These are phyloP conservation scores for Wallacemonas sp. DNA, from an alignment of 208 protist genomes.

Conservation along the genomic window DNA sequence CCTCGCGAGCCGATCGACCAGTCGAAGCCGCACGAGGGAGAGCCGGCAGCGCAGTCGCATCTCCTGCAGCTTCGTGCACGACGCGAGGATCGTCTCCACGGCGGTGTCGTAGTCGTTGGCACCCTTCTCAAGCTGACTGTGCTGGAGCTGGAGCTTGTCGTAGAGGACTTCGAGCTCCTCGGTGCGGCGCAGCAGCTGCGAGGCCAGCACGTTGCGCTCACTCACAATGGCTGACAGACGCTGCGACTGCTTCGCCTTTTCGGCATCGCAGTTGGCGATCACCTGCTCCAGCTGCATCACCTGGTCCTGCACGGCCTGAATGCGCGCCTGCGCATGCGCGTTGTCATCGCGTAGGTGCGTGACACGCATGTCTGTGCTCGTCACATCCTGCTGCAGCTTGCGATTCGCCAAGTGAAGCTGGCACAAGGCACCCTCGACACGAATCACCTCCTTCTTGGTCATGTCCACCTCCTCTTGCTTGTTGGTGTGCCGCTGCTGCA, in stretches of 20 bases:
- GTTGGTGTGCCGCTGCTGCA: slow-evolving; percentile 93
- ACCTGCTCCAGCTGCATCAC: slow-evolving; percentile 93
- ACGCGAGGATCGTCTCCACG: slow-evolving; percentile 83
- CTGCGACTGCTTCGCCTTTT: slow-evolving; percentile 88
- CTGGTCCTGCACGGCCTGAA: slow-evolving; percentile 77
- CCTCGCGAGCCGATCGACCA: slow-evolving; percentile 85
- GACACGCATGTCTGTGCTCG: slow-evolving; percentile 79
- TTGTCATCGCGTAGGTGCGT: slow-evolving; percentile 71
- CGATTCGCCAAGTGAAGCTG: slow-evolving; percentile 76
- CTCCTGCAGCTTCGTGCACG: slow-evolving; percentile 92
- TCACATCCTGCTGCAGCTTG: slow-evolving; percentile 80
- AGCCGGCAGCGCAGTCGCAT: slow-evolving; percentile 91
- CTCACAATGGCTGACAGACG: slow-evolving; percentile 93
- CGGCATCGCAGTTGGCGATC: slow-evolving; percentile 94
- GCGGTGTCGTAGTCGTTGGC: slow-evolving; percentile 93
- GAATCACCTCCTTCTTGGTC: slow-evolving; percentile 95
- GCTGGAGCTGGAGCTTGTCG: slow-evolving; percentile 97
- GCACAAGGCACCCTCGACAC: slow-evolving; percentile 92
- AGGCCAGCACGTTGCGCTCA: slow-evolving; percentile 96
- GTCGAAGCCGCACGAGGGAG: slow-evolving; percentile 70
- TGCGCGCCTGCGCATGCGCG: slow-evolving; percentile 47
- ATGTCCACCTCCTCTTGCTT: slow-evolving; percentile 95
- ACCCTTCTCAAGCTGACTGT: slow-evolving; percentile 94
- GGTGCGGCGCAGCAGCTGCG: slow-evolving; percentile 97
- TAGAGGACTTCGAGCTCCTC: slow-evolving; percentile 97